Conservation (phyloP, 2,329 filamentous ascomycete species). For the Esteya vermicola region DNA sequence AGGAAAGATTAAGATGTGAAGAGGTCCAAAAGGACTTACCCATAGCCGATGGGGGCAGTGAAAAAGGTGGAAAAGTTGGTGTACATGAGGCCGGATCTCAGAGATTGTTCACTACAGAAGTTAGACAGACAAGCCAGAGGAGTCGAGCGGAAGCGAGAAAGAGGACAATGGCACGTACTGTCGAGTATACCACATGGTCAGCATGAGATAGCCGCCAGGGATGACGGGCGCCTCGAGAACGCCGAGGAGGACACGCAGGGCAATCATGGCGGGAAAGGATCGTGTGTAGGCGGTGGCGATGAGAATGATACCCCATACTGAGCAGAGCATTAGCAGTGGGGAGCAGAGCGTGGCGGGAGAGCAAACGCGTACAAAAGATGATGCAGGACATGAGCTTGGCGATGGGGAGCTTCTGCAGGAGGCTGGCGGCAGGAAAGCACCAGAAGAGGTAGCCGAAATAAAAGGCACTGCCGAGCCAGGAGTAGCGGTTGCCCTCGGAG, state of each 20-base stretch:
- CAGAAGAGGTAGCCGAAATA: slow-evolving; percentile 20
- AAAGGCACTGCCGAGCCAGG: slow-evolving; percentile 15
- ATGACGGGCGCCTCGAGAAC: slow-evolving; percentile 17
- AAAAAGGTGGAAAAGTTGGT: neutral
- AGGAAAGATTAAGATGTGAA: no score
- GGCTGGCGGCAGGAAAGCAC: slow-evolving; percentile 17
- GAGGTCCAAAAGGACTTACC: no score
- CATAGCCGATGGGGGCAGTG: slow-evolving; percentile 1
- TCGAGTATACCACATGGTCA: slow-evolving; percentile 18
- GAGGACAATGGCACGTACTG: no score
- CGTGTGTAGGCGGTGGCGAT: slow-evolving; percentile 15
- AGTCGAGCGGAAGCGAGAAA: no score
- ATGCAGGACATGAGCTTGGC: slow-evolving; percentile 20
- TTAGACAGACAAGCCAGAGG: no score
- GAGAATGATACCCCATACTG: slow-evolving; percentile 16
- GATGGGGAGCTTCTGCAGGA: slow-evolving; percentile 19
- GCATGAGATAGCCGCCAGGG: slow-evolving; percentile 17
- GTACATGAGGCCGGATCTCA: slow-evolving; percentile 10
- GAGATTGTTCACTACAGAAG: slow-evolving; percentile 15
- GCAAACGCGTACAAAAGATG: no score
- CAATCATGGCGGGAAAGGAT: slow-evolving; percentile 15
- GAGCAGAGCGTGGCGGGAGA: no score
- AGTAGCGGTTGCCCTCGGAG: slow-evolving; percentile 13
- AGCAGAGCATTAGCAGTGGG: no score
- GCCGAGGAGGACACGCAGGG: slow-evolving; percentile 16